Percentiles rank a stretch among this genome's conserved stretches.
Conservation (phyloP, 1,284 basidiomycete species). For the Pseudozyma hubeiensis region DNA sequence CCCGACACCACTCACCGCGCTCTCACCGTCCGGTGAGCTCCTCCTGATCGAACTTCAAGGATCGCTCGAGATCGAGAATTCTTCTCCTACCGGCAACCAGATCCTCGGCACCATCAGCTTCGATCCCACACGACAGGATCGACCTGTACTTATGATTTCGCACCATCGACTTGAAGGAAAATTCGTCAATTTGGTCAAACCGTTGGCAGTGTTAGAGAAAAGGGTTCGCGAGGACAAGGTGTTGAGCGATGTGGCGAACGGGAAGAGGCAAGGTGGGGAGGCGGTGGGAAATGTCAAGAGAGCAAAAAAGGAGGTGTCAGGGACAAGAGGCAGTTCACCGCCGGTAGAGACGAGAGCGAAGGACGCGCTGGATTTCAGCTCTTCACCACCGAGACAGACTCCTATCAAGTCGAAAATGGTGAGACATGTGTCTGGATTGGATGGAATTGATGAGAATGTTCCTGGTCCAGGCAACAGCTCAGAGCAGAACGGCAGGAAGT, state of each 20-base stretch:
- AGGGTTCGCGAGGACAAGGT: constrained; percentile 17
- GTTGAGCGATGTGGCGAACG: constrained; percentile 10
- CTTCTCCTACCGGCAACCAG: constrained; percentile 41
- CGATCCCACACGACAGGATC: constrained; percentile 71
- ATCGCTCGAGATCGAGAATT: constrained; percentile 60
- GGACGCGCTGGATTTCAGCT: constrained; percentile 51
- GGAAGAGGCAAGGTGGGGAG: background rate
- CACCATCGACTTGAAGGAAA: constrained; percentile 91
- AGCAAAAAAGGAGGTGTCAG: constrained; percentile 1
- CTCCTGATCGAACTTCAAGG: constrained; percentile 67
- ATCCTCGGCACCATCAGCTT: constrained; percentile 60
- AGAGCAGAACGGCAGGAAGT: background rate
- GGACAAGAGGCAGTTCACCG: background rate
- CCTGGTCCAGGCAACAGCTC: background rate
- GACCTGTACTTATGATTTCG: constrained; percentile 82
- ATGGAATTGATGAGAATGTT: constrained; percentile 20
- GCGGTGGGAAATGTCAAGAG: constrained; percentile 8
- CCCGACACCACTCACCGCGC: constrained; percentile 29
- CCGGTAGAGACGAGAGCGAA: background rate
- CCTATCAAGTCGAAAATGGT: constrained; percentile 7
- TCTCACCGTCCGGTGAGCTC: constrained; percentile 59
- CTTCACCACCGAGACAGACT: constrained; percentile 23
- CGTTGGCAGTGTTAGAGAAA: constrained; percentile 63
- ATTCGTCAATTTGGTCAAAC: constrained; percentile 74
- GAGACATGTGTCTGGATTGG: constrained; percentile 4